A percentile compares a stretch with the other conserved stretches of the same genome.
Conservation (phyloP, 495 filamentous ascomycete genomes). For the Neurospora sp. region DNA sequence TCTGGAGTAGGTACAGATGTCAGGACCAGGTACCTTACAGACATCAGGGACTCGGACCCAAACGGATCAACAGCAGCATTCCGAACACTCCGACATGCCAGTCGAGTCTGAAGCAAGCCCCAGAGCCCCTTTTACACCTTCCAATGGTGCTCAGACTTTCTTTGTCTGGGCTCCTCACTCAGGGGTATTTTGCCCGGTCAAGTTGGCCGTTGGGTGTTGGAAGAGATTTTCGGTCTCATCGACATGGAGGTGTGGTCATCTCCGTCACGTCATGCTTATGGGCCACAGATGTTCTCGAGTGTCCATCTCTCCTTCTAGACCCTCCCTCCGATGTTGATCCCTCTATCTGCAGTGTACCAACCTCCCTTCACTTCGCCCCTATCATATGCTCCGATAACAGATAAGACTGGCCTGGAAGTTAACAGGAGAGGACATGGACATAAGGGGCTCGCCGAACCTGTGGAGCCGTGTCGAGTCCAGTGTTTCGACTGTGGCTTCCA, state of each 20-base stretch:
- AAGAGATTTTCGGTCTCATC: neutral
- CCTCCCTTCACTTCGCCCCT: too few relatives aligned
- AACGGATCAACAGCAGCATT: neutral
- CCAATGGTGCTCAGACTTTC: neutral
- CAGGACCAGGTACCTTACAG: neutral
- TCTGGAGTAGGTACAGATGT: neutral
- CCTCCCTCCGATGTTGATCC: too few relatives aligned
- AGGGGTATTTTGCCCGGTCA: neutral
- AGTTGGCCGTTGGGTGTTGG: neutral
- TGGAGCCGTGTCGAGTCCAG: too few relatives aligned
- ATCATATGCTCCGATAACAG: too few relatives aligned
- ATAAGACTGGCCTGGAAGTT: too few relatives aligned
- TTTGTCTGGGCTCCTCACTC: neutral
- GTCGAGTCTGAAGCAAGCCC: neutral
- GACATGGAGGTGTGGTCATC: neutral
- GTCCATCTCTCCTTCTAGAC: too few relatives aligned
- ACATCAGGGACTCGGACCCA: neutral
- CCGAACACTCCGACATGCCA: neutral
- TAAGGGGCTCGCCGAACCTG: too few relatives aligned
- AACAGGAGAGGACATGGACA: too few relatives aligned
- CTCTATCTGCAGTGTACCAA: too few relatives aligned
- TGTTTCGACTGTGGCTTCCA: too few relatives aligned
- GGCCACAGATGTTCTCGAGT: too few relatives aligned
- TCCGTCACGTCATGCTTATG: neutral
- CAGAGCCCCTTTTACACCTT: neutral